Evolutionary conservation across 2,329 filamentous ascomycete species (phyloP).

Genomic region (Blastomyces parvus): DNA sequence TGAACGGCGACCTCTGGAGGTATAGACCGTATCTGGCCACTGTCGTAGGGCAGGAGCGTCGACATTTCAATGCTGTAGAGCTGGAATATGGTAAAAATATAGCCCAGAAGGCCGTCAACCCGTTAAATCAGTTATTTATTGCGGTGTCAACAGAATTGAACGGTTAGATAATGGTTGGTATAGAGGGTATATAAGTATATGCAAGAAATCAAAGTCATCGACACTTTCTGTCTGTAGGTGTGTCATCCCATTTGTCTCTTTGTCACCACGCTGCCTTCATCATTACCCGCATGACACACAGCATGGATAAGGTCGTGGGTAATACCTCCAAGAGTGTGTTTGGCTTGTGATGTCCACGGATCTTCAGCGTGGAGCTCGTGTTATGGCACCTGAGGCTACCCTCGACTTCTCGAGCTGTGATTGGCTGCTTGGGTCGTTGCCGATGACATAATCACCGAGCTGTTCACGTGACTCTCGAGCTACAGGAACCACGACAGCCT

Average conservation of each 20-base stretch:
- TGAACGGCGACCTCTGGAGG: conserved; percentile 23
- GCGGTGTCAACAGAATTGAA: not conserved
- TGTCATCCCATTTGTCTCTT: not conserved
- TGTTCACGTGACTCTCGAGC: not conserved
- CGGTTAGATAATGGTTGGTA: not conserved
- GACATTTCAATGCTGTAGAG: not conserved
- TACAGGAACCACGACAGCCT: conserved; percentile 7
- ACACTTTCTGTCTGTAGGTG: not conserved
- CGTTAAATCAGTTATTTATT: not conserved
- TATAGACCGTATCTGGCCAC: conserved; percentile 13
- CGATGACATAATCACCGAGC: not conserved
- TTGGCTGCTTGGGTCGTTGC: not conserved
- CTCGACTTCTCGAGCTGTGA: not conserved
- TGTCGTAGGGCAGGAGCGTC: not conserved
- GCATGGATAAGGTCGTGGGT: not conserved
- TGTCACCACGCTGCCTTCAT: not conserved
- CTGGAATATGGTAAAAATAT: not conserved
- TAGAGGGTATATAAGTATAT: not conserved
- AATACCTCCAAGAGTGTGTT: not conserved
- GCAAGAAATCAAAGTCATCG: not conserved
- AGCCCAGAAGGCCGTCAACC: not conserved
- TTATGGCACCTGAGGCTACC: no score
- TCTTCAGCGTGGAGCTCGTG: no score
- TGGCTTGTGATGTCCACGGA: not conserved
- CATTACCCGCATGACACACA: not conserved